A percentile compares a stretch with the other conserved stretches of the same genome.
Evolutionary conservation across 2,329 filamentous ascomycete genomes (phyloP).

Genomic region (Monosporascus cannonballus): DNA sequence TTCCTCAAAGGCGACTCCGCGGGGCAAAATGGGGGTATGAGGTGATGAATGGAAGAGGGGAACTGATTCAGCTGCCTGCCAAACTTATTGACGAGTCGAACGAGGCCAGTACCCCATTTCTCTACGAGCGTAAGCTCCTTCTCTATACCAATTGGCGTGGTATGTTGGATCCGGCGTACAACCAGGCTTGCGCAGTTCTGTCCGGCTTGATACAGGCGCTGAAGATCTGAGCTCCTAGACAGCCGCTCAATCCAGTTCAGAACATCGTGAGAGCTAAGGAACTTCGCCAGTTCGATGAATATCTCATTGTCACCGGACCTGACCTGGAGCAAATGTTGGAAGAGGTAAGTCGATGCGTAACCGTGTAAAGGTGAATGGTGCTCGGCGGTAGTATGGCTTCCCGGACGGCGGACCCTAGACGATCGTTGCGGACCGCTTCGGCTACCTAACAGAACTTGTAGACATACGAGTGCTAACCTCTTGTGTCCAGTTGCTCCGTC

Average conservation of each 20-base stretch:
- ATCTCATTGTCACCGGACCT: conserved; percentile 8
- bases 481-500: conserved; percentile 14
- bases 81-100: conserved; percentile 17
- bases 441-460: conserved; percentile 12
- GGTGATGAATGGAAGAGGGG: conserved; percentile 15
- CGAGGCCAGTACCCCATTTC: conserved; percentile 17
- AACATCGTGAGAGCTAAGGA: conserved; percentile 9
- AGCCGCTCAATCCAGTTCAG: conserved; percentile 18
- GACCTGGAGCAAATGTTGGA: conserved; percentile 14
- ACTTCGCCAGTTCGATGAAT: conserved; percentile 10
- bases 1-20: conserved; percentile 12
- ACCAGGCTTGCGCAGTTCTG: conserved; percentile 11
- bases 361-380: conserved; percentile 1
- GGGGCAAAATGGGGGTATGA: conserved; percentile 21
- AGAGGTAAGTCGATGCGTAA: conserved; percentile 18
- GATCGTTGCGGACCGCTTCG: background rate
- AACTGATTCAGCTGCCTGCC: conserved; percentile 4
- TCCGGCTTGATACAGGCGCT: conserved; percentile 16
- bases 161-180: conserved; percentile 5
- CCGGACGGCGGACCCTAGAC: background rate
- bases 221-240: conserved; percentile 9
- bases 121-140: conserved; percentile 8
- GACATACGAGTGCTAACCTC: conserved; percentile 18
- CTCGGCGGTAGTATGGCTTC: background rate
- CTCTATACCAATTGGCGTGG: conserved; percentile 3